These are phyloP conservation scores for Fusarium siculi DNA, from an alignment of 2,329 filamentous ascomycete species.

Conservation along the genomic window DNA sequence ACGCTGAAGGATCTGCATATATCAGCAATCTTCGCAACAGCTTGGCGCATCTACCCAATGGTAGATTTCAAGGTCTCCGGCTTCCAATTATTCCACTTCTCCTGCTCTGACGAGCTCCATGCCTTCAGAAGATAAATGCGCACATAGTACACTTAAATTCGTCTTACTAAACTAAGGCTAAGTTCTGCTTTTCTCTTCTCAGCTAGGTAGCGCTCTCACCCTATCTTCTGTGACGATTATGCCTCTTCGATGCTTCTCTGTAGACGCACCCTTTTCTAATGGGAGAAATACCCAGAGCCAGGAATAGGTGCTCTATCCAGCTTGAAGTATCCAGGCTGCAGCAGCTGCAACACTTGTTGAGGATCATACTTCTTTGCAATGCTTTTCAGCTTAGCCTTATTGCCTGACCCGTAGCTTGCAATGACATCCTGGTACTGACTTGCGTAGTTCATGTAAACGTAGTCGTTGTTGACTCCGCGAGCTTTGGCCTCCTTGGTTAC, in stretches of 20 bases:
- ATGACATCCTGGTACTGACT: conserved; percentile 15
- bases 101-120: too few species aligned
- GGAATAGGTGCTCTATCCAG: conserved; percentile 32
- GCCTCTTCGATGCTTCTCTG: neutral
- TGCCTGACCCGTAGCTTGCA: conserved; percentile 4
- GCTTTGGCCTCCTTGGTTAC: neutral
- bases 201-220: neutral
- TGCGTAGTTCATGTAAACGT: conserved; percentile 30
- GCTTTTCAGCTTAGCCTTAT: conserved; percentile 3
- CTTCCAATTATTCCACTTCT: too few species aligned
- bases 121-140: too few species aligned
- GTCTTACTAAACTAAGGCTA: neutral
- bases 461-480: conserved; percentile 1
- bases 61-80: too few species aligned
- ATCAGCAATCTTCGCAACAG: neutral
- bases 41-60: too few species aligned
- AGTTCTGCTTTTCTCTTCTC: neutral
- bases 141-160: too few species aligned
- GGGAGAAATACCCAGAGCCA: neutral
- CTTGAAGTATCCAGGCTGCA: conserved; percentile 36
- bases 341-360: neutral
- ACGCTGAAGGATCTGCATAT: too few species aligned
- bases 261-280: neutral
- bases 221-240: neutral
- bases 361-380: conserved; percentile 16